A percentile compares a stretch with the other conserved stretches of the same genome.
These are phyloP conservation scores for Xylaria sp. DNA, from an alignment of 495 filamentous ascomycete genomes.

Conservation along the genomic window DNA sequence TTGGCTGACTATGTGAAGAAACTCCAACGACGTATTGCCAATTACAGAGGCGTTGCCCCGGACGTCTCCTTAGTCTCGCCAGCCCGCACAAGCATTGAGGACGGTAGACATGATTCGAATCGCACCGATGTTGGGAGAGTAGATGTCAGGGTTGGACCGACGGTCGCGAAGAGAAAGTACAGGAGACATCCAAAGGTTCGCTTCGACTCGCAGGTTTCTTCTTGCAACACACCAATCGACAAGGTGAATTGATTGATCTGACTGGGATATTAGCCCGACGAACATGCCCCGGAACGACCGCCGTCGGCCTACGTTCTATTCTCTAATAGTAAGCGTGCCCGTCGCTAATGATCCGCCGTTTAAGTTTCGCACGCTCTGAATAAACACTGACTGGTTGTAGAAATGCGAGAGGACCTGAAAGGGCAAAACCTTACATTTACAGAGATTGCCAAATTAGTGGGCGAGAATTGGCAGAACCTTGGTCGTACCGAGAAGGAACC, in stretches of 20 bases:
- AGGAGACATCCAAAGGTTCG: constrained; percentile 78
- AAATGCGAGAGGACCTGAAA: constrained; percentile 76
- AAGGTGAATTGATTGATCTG: constrained; percentile 14
- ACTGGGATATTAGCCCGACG: constrained; percentile 62
- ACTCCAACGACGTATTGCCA: constrained; percentile 60
- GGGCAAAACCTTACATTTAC: constrained; percentile 77
- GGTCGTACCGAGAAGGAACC: constrained; percentile 68
- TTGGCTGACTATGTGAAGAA: constrained; percentile 46
- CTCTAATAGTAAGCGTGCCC: constrained; percentile 70
- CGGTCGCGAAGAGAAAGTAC: constrained; percentile 71
- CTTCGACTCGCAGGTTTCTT: constrained; percentile 8
- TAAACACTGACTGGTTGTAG: constrained; percentile 43
- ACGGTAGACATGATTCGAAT: constrained; percentile 42
- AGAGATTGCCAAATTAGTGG: constrained; percentile 81
- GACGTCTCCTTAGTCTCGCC: constrained; percentile 51
- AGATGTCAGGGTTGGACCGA: constrained; percentile 44
- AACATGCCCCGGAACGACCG: constrained; percentile 77
- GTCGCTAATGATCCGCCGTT: background rate
- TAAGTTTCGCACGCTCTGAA: background rate
- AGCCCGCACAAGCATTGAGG: constrained; percentile 48
- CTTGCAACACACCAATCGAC: background rate
- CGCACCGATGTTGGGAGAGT: constrained; percentile 40
- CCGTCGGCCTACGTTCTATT: constrained; percentile 85
- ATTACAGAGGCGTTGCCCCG: constrained; percentile 64
- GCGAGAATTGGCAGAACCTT: constrained; percentile 79